phyloP scores from a whole-genome alignment of 179 eudicot species.

The Silene vulgaris region DNA sequence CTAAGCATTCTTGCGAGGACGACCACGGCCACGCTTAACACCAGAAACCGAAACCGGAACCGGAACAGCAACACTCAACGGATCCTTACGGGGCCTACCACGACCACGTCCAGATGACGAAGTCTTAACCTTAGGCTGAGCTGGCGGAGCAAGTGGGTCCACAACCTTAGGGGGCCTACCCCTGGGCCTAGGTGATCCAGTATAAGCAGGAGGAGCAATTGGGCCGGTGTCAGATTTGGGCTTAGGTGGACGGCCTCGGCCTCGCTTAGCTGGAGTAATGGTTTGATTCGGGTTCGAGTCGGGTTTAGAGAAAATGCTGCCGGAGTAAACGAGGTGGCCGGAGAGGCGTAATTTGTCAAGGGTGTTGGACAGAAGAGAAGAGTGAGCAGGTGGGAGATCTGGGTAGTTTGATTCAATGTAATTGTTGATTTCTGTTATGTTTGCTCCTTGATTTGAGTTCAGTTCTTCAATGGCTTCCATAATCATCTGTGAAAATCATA shows the following conservation, averaged over 20 bases:
- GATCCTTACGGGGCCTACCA: slow-evolving; percentile 15
- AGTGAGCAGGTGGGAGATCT: slow-evolving; percentile 29
- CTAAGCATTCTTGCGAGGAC: slow-evolving; percentile 5
- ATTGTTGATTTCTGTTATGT: slow-evolving; percentile 29
- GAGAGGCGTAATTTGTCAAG: slow-evolving; percentile 29
- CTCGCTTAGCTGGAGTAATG: slow-evolving; percentile 32
- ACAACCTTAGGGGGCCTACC: slow-evolving; percentile 41
- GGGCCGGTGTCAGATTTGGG: slow-evolving; percentile 24
- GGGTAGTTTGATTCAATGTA: slow-evolving; percentile 40
- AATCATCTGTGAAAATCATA: slow-evolving; percentile 34
- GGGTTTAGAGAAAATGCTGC: slow-evolving; percentile 32
- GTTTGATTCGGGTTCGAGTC: slow-evolving; percentile 21
- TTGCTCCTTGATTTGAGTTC: slow-evolving; percentile 27
- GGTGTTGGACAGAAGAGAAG: slow-evolving; percentile 24
- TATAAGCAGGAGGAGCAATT: neutral
- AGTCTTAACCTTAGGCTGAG: slow-evolving; percentile 20
- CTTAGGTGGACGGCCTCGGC: slow-evolving; percentile 49
- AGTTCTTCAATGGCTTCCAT: slow-evolving; percentile 36
- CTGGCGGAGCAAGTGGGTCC: slow-evolving; percentile 36
- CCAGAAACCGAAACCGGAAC: neutral
- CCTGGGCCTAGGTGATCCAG: slow-evolving; percentile 21
- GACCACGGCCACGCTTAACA: slow-evolving; percentile 15
- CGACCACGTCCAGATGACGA: slow-evolving; percentile 27
- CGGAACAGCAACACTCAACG: neutral
- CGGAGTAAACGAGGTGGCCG: slow-evolving; percentile 29